Base-by-base conservation (phyloP, 257 asterid species). In the Haberlea rhodopensis region DNA sequence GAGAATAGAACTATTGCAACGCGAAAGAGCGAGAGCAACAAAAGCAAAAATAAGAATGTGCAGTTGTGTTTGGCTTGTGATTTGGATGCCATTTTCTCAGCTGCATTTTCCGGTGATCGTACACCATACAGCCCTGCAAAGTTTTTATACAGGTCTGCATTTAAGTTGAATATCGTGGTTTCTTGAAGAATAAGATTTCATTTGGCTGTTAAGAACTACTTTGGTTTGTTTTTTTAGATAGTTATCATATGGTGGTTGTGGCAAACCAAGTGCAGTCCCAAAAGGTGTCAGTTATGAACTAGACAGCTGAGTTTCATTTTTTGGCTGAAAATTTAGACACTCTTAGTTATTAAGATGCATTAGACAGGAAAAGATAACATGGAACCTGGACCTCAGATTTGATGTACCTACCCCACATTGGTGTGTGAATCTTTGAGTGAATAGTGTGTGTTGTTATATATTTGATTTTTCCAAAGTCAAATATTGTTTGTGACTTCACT, bases 51-150 rank as follows among this genome's bases (percentile, higher is more conserved):
- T 66, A 79, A 67, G 66, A 81, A 69, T 56, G 67, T 67, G 67
- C 78, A 65, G 72, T 57, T 89, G 71, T 92, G 99, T 73, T 73
- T 92, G 78, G 97, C 95, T 31, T 92, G 99, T 81, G 99, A 92
- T 80, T 80, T 92, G 84, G 99, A 92, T 78, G 95, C 94, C 46
- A 82, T 84, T 81, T 92, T 82, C 74, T 85, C 97, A 0, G 95
- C 94, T 1, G 89, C 75, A 27, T 92, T 87, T 77, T 87, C 95
- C 0, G 95, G 95, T 58, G 84, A 85, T 53, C 71, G 79, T 62
- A 32, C 21, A 27, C 96, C 99, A 1, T 87, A 78, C 82, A 89
- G 95, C 76, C 97, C 99, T 13, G 97, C 95, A 5, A 89, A 82
- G 78, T 92, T 92, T 71, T 77, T 89, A 40, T 75, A 87, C 84